Conservation (phyloP, 257 asterid genomes). For the Primulina eburnea region DNA sequence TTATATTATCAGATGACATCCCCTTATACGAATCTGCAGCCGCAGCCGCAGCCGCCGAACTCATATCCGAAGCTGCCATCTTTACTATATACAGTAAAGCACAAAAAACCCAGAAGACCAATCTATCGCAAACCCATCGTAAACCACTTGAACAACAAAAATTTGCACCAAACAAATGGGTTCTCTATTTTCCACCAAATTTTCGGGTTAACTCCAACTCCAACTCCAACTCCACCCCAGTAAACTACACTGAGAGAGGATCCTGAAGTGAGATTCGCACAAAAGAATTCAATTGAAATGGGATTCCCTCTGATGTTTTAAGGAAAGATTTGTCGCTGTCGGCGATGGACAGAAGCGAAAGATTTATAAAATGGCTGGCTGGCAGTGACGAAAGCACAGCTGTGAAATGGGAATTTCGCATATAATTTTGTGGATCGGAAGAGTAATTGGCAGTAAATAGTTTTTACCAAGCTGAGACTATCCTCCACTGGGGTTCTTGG, state of each 20-base stretch:
- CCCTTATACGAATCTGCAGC: slow-evolving; percentile 56
- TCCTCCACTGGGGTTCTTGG: not conserved
- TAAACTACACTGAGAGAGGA: slow-evolving; percentile 20
- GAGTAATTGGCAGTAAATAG: not conserved
- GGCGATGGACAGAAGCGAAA: slow-evolving; percentile 18
- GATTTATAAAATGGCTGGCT: slow-evolving; percentile 17
- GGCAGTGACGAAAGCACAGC: slow-evolving; percentile 30
- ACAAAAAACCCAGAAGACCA: slow-evolving; percentile 6
- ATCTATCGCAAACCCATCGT: slow-evolving; percentile 29
- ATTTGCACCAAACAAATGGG: slow-evolving; percentile 10
- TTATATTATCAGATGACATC: slow-evolving; percentile 74
- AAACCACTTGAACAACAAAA: slow-evolving; percentile 18
- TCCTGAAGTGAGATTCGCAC: slow-evolving; percentile 10
- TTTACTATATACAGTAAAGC: not conserved
- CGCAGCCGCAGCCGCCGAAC: slow-evolving; percentile 32
- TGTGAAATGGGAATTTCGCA: slow-evolving; percentile 15
- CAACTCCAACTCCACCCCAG: slow-evolving; percentile 11
- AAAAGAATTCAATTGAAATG: no score
- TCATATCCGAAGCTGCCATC: slow-evolving; percentile 47
- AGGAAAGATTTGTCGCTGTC: slow-evolving; percentile 32
- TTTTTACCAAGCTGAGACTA: not conserved
- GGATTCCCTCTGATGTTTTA: not conserved
- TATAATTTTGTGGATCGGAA: not conserved
- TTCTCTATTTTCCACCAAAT: slow-evolving; percentile 3
- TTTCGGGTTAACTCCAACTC: not conserved